Conservation (phyloP, 768 basidiomycete species). For the Leccinum variicolor region DNA sequence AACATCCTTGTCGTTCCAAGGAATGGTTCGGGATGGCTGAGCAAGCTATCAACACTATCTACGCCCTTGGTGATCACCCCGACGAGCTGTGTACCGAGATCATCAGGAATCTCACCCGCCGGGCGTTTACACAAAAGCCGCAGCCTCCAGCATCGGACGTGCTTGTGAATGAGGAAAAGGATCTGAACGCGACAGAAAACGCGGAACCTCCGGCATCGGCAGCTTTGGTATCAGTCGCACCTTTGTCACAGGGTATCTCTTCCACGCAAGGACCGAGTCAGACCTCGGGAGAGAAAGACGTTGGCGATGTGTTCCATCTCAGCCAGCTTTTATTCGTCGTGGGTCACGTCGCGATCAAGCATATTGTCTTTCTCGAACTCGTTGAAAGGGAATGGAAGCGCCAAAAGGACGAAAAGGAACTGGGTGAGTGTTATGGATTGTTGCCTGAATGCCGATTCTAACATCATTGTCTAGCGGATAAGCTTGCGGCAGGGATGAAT, state of each 20-base stretch:
- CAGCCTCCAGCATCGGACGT: constrained; percentile 1
- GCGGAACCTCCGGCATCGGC: constrained; percentile 30
- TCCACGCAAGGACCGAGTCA: constrained; percentile 5
- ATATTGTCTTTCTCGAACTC: constrained; percentile 93
- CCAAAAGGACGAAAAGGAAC: constrained; percentile 85
- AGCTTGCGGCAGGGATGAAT: constrained; percentile 42
- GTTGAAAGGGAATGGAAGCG: constrained; percentile 96
- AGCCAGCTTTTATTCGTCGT: constrained; percentile 94
- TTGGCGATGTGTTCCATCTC: constrained; percentile 82
- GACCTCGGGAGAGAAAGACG: constrained; percentile 40
- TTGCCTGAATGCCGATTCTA: not conserved
- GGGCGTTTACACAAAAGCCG: constrained; percentile 54
- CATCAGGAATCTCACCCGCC: constrained; percentile 74
- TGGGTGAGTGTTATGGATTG: constrained; percentile 46
- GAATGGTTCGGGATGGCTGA: constrained; percentile 98
- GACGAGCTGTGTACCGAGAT: constrained; percentile 78
- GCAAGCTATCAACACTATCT: constrained; percentile 95
- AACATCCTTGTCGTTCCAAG: constrained; percentile 74
- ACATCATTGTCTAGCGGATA: constrained; percentile 47
- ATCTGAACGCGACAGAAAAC: constrained; percentile 48
- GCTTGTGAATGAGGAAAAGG: constrained; percentile 26
- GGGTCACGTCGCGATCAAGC: constrained; percentile 96
- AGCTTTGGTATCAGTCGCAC: constrained; percentile 16
- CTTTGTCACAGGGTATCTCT: constrained; percentile 18
- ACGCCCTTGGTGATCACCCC: constrained; percentile 91